Percentiles rank a stretch among this genome's conserved stretches.
Evolutionary conservation across 2,329 filamentous ascomycete genomes (phyloP).

Genomic region (Mollisia scopiformis): DNA sequence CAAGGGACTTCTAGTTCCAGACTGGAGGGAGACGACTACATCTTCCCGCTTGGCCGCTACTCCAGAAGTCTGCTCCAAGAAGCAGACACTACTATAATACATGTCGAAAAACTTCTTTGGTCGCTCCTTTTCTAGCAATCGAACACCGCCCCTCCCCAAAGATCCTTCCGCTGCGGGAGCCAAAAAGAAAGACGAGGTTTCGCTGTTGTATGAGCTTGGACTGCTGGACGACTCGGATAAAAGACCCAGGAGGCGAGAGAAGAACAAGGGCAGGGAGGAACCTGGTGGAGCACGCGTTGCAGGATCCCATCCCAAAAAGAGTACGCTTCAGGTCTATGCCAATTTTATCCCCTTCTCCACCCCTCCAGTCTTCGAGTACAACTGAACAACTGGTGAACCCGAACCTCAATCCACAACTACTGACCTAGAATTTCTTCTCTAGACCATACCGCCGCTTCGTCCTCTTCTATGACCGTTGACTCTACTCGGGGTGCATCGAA

Average conservation of each 20-base stretch:
- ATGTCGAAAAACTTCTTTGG: conserved; percentile 35
- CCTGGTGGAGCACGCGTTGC: conserved; percentile 33
- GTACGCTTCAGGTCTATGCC: conserved; percentile 29
- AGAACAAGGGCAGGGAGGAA: conserved; percentile 29
- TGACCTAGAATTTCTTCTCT: conserved; percentile 17
- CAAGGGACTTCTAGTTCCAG: not conserved
- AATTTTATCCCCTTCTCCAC: conserved; percentile 21
- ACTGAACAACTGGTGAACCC: conserved; percentile 10
- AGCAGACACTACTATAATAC: conserved; percentile 18
- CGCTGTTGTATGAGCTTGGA: conserved; percentile 37
- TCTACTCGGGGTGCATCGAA: conserved; percentile 12
- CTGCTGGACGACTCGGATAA: conserved; percentile 32
- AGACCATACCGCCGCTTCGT: too few relatives aligned
- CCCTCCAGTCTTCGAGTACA: conserved; percentile 18
- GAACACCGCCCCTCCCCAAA: not conserved
- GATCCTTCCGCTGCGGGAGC: conserved; percentile 7
- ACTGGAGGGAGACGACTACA: conserved; percentile 1
- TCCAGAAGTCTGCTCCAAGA: conserved; percentile 8
- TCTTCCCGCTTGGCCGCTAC: not conserved
- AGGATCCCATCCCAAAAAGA: conserved; percentile 34
- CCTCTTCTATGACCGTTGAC: conserved; percentile 10
- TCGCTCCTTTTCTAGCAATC: conserved; percentile 16
- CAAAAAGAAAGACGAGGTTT: conserved; percentile 32
- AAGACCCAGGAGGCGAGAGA: conserved; percentile 33
- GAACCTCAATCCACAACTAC: conserved; percentile 9